These are phyloP conservation scores for Penicillium coprophilum DNA, from an alignment of 495 filamentous ascomycete genomes.

Conservation along the genomic window DNA sequence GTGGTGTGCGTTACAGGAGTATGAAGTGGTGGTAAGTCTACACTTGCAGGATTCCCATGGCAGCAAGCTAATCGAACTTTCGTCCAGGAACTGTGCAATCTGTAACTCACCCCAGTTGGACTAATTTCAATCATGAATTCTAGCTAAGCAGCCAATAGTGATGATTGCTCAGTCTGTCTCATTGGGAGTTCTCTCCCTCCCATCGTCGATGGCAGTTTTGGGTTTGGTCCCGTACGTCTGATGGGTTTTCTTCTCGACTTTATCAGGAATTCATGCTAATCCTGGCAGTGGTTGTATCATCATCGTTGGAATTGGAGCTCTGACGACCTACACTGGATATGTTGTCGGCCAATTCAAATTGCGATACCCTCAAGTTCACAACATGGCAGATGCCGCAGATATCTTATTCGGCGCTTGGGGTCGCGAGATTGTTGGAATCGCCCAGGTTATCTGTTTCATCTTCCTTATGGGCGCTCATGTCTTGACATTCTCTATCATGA, in stretches of 20 bases:
- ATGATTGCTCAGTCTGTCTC: conserved; percentile 66
- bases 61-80: background rate
- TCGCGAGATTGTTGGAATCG: conserved; percentile 59
- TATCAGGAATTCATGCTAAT: background rate
- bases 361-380: conserved; percentile 28
- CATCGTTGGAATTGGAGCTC: background rate
- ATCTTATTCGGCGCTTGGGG: conserved; percentile 64
- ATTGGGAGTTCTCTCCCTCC: conserved; percentile 60
- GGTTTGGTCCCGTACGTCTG: conserved; percentile 51
- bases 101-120: background rate
- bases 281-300: conserved; percentile 1
- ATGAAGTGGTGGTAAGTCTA: conserved; percentile 7
- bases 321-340: conserved; percentile 24
- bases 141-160: conserved; percentile 24
- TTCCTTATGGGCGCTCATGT: conserved; percentile 76
- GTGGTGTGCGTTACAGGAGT: conserved; percentile 4
- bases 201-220: conserved; percentile 57
- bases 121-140: background rate
- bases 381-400: conserved; percentile 65
- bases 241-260: background rate
- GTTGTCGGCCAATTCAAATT: conserved; percentile 28
- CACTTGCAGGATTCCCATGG: background rate
- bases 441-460: conserved; percentile 61
- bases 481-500: conserved; percentile 69
- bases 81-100: conserved; percentile 1